Conservation (phyloP, 805 yeast genomes). For the Vanderwaltozyma tropicalis region DNA sequence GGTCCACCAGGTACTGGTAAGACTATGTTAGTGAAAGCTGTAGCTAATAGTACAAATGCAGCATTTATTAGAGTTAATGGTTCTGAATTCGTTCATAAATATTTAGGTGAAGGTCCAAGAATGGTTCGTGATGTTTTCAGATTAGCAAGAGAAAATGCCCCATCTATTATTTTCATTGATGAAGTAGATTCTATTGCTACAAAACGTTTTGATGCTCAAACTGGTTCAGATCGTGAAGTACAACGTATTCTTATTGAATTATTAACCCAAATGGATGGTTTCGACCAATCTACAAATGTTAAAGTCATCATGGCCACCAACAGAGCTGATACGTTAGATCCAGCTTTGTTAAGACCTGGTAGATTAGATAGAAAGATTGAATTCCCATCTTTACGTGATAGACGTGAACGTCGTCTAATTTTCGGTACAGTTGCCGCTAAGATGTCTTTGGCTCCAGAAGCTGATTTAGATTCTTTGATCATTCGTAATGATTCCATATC, state of each 20-base stretch:
- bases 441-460: slow-evolving; percentile 97
- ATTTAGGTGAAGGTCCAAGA: slow-evolving; percentile 98
- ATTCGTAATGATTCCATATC: slow-evolving; percentile 93
- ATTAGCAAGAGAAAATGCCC: slow-evolving; percentile 94
- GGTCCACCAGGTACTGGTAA: slow-evolving; percentile 99
- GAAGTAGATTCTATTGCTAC: slow-evolving; percentile 99
- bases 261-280: slow-evolving; percentile 98
- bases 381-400: slow-evolving; percentile 89
- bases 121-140: slow-evolving; percentile 98
- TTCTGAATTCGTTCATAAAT: slow-evolving; percentile 95
- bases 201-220: slow-evolving; percentile 97
- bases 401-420: slow-evolving; percentile 95
- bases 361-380: slow-evolving; percentile 97
- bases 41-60: slow-evolving; percentile 93
- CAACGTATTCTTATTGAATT: slow-evolving; percentile 94
- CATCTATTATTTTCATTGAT: slow-evolving; percentile 93
- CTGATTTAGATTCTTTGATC: slow-evolving; percentile 86
- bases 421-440: slow-evolving; percentile 93
- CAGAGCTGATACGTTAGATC: slow-evolving; percentile 98
- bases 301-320: slow-evolving; percentile 99
- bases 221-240: slow-evolving; percentile 99
- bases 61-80: slow-evolving; percentile 95
- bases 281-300: slow-evolving; percentile 89
- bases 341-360: slow-evolving; percentile 96
- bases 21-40: slow-evolving; percentile 98